Evolutionary conservation across 1,284 basidiomycete species (phyloP).

Genomic region (Mycena sp.): DNA sequence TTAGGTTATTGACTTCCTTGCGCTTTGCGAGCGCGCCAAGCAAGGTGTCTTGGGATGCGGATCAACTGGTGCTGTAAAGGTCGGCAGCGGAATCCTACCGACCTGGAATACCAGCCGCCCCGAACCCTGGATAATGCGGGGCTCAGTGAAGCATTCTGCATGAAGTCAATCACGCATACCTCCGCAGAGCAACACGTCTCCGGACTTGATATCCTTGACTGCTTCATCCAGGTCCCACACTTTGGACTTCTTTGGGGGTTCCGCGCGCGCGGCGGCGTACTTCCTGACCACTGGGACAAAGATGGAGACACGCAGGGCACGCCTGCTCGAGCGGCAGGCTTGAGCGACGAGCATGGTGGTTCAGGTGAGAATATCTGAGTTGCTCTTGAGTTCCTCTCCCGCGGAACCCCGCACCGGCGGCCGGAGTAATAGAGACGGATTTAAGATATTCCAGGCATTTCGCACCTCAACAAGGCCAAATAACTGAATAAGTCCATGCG

Average conservation of each 20-base stretch:
- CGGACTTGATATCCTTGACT: conserved; percentile 83
- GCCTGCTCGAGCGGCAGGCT: conserved; percentile 18
- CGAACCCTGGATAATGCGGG: conserved; percentile 71
- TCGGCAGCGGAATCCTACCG: conserved; percentile 25
- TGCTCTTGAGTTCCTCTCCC: no score
- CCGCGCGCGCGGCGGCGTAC: conserved; percentile 47
- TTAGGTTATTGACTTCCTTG: conserved; percentile 77
- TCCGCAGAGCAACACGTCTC: conserved; percentile 82
- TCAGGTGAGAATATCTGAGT: not conserved
- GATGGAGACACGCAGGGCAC: conserved; percentile 32
- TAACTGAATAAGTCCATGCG: no score
- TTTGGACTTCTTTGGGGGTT: conserved; percentile 68
- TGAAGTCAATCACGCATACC: conserved; percentile 57
- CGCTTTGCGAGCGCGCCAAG: conserved; percentile 83
- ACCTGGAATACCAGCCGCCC: conserved; percentile 82
- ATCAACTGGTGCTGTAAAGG: conserved; percentile 11
- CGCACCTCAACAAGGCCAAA: no score
- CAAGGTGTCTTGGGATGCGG: conserved; percentile 71
- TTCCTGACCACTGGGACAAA: conserved; percentile 31
- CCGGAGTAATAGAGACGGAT: no score
- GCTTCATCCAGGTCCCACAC: conserved; percentile 87
- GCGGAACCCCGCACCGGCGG: no score
- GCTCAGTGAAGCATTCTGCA: not conserved
- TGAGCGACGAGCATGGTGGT: conserved; percentile 29
- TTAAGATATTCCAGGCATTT: no score